Conservation (phyloP, 805 yeast genomes). For the Yarrowia osloensis region DNA sequence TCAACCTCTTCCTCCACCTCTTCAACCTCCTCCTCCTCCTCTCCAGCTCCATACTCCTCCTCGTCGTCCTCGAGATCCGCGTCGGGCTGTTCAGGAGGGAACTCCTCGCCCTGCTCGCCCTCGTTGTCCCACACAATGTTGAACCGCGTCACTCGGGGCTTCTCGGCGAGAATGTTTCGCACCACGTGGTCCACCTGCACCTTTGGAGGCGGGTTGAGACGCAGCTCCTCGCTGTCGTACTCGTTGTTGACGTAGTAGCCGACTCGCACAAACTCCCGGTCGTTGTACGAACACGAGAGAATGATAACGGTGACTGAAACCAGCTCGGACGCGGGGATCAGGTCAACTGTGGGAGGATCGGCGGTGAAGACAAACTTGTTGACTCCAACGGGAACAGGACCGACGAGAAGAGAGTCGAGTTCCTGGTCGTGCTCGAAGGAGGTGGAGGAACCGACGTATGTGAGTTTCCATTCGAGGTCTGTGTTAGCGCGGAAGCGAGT, state of each 20-base stretch:
- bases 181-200: slow-evolving; percentile 94
- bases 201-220: slow-evolving; percentile 91
- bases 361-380: slow-evolving; percentile 91
- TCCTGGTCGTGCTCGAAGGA: slow-evolving; percentile 97
- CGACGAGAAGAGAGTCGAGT: slow-evolving; percentile 92
- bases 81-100: slow-evolving; percentile 76
- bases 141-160: slow-evolving; percentile 95
- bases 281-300: slow-evolving; percentile 89
- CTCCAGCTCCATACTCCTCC: slow-evolving; percentile 46
- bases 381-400: slow-evolving; percentile 97
- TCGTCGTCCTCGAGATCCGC: slow-evolving; percentile 64
- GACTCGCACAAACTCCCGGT: slow-evolving; percentile 91
- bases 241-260: slow-evolving; percentile 98
- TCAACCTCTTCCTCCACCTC: slow-evolving; percentile 54
- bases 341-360: slow-evolving; percentile 94
- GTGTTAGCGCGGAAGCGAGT: neutral
- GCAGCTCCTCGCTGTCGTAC: slow-evolving; percentile 86
- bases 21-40: slow-evolving; percentile 47
- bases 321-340: slow-evolving; percentile 93
- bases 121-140: slow-evolving; percentile 96
- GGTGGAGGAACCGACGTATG: slow-evolving; percentile 94
- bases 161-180: slow-evolving; percentile 91
- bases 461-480: slow-evolving; percentile 95
- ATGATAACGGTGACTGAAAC: slow-evolving; percentile 94
- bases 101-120: slow-evolving; percentile 57